Base-by-base conservation (phyloP, 1,284 basidiomycete species). In the Apiotrichum gamsii region DNA sequence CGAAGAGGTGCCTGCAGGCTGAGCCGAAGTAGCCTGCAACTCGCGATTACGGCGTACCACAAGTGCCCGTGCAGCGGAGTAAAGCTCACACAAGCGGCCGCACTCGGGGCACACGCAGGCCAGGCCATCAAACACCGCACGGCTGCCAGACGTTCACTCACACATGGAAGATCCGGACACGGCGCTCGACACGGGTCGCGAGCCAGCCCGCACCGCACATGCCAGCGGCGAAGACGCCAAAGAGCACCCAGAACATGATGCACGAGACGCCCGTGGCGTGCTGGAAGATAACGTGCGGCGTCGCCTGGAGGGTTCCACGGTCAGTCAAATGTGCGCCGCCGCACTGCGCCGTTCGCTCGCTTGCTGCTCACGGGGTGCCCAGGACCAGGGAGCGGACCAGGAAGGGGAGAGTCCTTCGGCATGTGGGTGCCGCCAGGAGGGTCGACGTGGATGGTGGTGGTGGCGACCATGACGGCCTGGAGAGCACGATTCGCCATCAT, bases 131-230 rank as follows among this genome's bases (percentile, higher is more conserved):
- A n/a, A n/a, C n/a, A n/a, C n/a, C n/a, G n/a, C n/a, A n/a, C n/a
- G n/a, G n/a, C n/a, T n/a, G n/a, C n/a, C n/a, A 28, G 25, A 28
- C 25, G 25, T 11, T 6, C 14, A 51, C 67, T 51, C 41, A 69
- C 67, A 58, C 58, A 52, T 70, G 67, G 64, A 70, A 69, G 33
- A 65, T 42, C 18, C 69, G 50, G 31, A 56, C 54, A 25, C 57
- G 57, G 50, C 58, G 62, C 48, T 64, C 59, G 28, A 67, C 59
- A 38, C 67, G 55, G n/a, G 54, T 25, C 19, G 59, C 51, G 34
- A 69, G 49, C 45, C 65, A 25, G 18, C 54, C 41, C 9, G 62
- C 58, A 31, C 57, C 65, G 38, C 61, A 30, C 16, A 67, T 43
- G 29, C 58, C 64, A 3, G 52, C 49, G 19, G 62, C 56, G 52